These are phyloP conservation scores for Aspergillus cavernicola DNA, from an alignment of 495 filamentous ascomycete genomes.

Conservation along the genomic window DNA sequence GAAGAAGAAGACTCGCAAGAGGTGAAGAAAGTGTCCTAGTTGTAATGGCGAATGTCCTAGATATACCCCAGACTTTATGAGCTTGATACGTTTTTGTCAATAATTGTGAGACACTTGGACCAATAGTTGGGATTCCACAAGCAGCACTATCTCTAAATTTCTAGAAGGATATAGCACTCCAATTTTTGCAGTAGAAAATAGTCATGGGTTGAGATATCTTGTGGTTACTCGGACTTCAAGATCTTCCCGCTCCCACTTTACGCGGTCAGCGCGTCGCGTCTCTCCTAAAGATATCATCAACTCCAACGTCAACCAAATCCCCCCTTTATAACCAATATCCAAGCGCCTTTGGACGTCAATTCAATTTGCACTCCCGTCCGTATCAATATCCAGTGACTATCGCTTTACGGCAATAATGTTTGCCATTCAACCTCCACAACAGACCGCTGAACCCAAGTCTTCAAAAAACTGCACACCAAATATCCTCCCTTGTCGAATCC, in stretches of 20 bases:
- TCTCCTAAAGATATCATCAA: neutral
- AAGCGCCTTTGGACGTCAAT: too few species aligned
- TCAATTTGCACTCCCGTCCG: too few species aligned
- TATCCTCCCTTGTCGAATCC: conserved; percentile 78
- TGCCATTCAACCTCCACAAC: conserved; percentile 32
- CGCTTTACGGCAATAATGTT: conserved; percentile 26
- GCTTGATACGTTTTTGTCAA: conserved; percentile 3
- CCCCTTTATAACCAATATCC: too few species aligned
- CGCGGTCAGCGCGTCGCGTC: conserved; percentile 38
- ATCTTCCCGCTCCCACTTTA: conserved; percentile 23
- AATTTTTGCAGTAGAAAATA: too few species aligned
- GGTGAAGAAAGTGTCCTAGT: conserved; percentile 26
- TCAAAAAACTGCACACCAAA: conserved; percentile 56
- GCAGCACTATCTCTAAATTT: too few species aligned
- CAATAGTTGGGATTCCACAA: neutral
- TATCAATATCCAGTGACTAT: too few species aligned
- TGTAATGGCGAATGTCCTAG: conserved; percentile 11
- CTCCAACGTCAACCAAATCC: neutral
- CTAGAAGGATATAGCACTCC: too few species aligned
- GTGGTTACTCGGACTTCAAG: too few species aligned
- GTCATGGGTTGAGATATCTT: too few species aligned
- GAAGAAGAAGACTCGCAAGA: conserved; percentile 51
- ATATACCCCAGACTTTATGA: conserved; percentile 29
- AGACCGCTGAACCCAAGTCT: conserved; percentile 17
- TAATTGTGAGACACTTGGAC: neutral